These are phyloP conservation scores for Rubroboletus satanas DNA, from an alignment of 768 basidiomycete genomes.

Conservation along the genomic window DNA sequence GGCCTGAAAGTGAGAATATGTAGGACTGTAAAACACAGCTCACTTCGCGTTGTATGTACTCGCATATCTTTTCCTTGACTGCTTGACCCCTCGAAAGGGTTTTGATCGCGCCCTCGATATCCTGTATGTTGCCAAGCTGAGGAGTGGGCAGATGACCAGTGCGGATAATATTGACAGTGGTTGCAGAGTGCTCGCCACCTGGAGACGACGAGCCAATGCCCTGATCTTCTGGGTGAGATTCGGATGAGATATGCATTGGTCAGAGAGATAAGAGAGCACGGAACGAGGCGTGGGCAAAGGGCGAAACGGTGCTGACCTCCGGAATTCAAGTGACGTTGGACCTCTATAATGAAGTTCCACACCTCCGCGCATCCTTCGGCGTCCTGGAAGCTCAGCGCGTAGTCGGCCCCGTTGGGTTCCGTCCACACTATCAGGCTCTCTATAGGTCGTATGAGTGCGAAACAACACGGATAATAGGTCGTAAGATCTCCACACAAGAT, in stretches of 20 bases:
- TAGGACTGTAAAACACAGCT: slow-evolving; percentile 22
- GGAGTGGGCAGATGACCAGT: slow-evolving; percentile 74
- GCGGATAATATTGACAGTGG: slow-evolving; percentile 62
- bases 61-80: slow-evolving; percentile 82
- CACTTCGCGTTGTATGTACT: slow-evolving; percentile 84
- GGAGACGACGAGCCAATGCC: slow-evolving; percentile 58
- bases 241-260: slow-evolving; percentile 13
- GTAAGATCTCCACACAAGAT: not conserved
- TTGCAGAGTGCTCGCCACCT: slow-evolving; percentile 54
- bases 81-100: slow-evolving; percentile 64
- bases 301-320: slow-evolving; percentile 44
- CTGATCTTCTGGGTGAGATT: slow-evolving; percentile 40
- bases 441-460: slow-evolving; percentile 32
- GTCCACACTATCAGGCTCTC: slow-evolving; percentile 99
- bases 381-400: slow-evolving; percentile 96
- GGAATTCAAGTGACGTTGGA: slow-evolving; percentile 77
- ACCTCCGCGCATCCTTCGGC: slow-evolving; percentile 93
- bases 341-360: slow-evolving; percentile 94
- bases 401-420: slow-evolving; percentile 90
- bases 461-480: slow-evolving; percentile 5
- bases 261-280: slow-evolving; percentile 13
- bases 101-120: slow-evolving; percentile 79
- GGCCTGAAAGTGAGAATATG: not conserved
- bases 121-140: slow-evolving; percentile 68
- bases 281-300: slow-evolving; percentile 17